Conservation (phyloP, 768 basidiomycete species). For the Termitomyces sp. region DNA sequence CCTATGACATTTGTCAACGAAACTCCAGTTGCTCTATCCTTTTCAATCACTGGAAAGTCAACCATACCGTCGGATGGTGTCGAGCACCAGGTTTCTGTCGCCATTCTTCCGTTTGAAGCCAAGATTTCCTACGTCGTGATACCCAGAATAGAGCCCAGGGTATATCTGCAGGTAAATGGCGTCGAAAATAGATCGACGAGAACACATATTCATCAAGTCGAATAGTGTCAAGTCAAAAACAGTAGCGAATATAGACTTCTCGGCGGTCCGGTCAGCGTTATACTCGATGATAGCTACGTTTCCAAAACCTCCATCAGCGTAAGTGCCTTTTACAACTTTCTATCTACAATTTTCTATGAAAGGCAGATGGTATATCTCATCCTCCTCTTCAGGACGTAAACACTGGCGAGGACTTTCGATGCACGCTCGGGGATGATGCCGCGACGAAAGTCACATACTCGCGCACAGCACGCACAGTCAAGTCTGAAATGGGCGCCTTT, state of each 20-base stretch:
- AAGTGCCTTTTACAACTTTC: conserved; percentile 5
- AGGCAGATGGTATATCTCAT: neutral
- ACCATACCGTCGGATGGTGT: conserved; percentile 50
- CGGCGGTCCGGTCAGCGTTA: conserved; percentile 47
- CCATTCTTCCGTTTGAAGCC: conserved; percentile 40
- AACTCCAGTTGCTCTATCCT: conserved; percentile 48
- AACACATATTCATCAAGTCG: neutral
- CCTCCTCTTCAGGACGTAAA: conserved; percentile 33
- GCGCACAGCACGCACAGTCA: conserved; percentile 30
- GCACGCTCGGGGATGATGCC: conserved; percentile 46
- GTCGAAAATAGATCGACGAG: neutral
- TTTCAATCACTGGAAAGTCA: conserved; percentile 41
- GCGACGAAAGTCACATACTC: conserved; percentile 39
- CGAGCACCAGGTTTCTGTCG: conserved; percentile 49
- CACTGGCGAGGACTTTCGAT: conserved; percentile 45
- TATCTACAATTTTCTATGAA: too few species aligned
- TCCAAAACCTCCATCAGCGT: conserved; percentile 46
- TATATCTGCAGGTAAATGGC: conserved; percentile 41
- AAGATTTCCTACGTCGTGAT: conserved; percentile 41
- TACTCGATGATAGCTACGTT: conserved; percentile 52
- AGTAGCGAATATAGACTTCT: conserved; percentile 52
- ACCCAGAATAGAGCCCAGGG: conserved; percentile 42
- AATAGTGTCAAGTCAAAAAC: conserved; percentile 47
- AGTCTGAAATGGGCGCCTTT: conserved; percentile 34
- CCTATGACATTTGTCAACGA: conserved; percentile 41